Conservation (phyloP, 1,284 basidiomycete species). For the Trichosporon sp. region DNA sequence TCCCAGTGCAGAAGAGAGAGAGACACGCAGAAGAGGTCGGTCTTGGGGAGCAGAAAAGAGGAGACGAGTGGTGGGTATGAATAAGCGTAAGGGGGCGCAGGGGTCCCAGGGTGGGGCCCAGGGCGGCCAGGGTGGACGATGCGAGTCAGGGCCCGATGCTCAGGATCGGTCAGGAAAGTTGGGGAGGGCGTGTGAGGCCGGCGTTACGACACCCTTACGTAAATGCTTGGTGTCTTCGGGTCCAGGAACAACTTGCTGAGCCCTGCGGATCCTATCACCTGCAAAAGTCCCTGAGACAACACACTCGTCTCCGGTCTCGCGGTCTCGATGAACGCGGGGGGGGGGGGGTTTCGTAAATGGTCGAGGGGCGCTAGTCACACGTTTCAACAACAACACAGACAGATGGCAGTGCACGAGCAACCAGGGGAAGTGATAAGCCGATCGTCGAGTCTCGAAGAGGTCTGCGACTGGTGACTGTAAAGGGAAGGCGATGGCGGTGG, state of each 20-base stretch:
- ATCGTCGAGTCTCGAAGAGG: no score
- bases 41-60: no score
- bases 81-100: conserved; percentile 17
- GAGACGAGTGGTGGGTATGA: conserved; percentile 6
- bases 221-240: conserved; percentile 16
- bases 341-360: no score
- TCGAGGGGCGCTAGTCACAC: not conserved
- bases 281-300: not conserved
- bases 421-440: no score
- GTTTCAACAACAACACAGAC: not conserved
- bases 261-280: conserved; percentile 18
- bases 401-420: not conserved
- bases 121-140: not conserved
- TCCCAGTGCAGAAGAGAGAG: not conserved
- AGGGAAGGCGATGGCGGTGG: not conserved
- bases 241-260: not conserved
- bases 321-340: not conserved
- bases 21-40: not conserved
- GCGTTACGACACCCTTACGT: conserved; percentile 19
- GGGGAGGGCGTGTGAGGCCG: conserved; percentile 11
- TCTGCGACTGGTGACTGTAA: not conserved
- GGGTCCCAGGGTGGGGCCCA: not conserved
- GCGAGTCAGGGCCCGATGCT: not conserved
- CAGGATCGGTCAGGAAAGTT: not conserved
- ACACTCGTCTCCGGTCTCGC: no score